Conservation (phyloP, 495 filamentous ascomycete species). For the Xylaria curta region DNA sequence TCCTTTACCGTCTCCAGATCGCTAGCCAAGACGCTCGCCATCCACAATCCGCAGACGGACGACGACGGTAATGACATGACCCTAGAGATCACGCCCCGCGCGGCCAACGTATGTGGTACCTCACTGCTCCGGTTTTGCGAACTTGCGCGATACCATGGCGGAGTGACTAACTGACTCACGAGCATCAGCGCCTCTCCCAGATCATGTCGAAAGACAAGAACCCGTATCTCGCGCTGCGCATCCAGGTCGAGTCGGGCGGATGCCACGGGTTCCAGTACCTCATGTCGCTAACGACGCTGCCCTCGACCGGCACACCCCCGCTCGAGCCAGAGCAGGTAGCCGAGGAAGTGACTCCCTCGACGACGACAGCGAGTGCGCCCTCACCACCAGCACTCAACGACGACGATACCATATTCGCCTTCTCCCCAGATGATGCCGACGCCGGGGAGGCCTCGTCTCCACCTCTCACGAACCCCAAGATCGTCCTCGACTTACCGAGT, state of each 20-base stretch:
- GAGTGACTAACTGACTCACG: not conserved
- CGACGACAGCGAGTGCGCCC: constrained; percentile 28
- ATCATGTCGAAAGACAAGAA: constrained; percentile 77
- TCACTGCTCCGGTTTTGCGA: not conserved
- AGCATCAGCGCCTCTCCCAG: constrained; percentile 66
- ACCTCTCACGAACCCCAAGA: constrained; percentile 64
- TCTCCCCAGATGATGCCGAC: constrained; percentile 31
- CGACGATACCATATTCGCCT: constrained; percentile 76
- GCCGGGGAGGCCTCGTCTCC: constrained; percentile 21
- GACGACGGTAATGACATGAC: constrained; percentile 83
- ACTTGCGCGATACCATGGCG: not conserved
- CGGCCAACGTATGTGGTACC: constrained; percentile 68
- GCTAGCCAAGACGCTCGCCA: constrained; percentile 45
- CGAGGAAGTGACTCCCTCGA: constrained; percentile 34
- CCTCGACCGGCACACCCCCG: constrained; percentile 26
- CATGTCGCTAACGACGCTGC: constrained; percentile 77
- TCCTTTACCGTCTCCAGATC: constrained; percentile 43
- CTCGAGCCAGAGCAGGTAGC: constrained; percentile 22
- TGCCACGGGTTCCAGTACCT: constrained; percentile 99
- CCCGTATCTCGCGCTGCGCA: constrained; percentile 81
- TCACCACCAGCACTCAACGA: constrained; percentile 49
- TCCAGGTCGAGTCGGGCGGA: constrained; percentile 89
- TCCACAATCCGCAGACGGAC: constrained; percentile 70
- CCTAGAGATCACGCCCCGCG: constrained; percentile 80
- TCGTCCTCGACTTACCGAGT: constrained; percentile 88